A percentile compares a stretch with the other conserved stretches of the same genome.
Conservation (phyloP, 1,139 yeast genomes). For the Keqinozyma sinolaborantium region DNA sequence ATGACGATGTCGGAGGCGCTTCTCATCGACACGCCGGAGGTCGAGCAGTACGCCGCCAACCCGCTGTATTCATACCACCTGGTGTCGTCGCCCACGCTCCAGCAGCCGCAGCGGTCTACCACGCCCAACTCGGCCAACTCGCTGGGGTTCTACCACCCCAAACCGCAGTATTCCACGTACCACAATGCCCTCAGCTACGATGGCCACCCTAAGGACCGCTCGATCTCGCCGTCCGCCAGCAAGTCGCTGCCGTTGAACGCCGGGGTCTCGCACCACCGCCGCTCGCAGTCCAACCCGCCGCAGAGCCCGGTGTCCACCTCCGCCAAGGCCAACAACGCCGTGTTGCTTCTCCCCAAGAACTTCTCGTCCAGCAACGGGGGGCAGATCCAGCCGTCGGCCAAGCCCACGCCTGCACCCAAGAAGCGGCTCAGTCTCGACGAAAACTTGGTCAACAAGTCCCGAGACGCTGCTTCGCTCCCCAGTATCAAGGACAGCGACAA, state of each 20-base stretch:
- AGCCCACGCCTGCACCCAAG: slow-evolving; percentile 10
- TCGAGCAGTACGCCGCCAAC: not conserved
- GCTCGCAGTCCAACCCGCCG: slow-evolving; percentile 35
- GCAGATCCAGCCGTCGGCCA: slow-evolving; percentile 1
- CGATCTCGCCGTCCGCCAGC: slow-evolving; percentile 25
- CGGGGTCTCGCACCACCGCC: slow-evolving; percentile 19
- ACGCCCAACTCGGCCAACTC: slow-evolving; percentile 13
- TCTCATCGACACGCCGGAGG: slow-evolving; percentile 44
- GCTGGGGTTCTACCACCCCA: slow-evolving; percentile 19
- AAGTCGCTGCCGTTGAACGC: slow-evolving; percentile 14
- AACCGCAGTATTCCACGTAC: slow-evolving; percentile 19
- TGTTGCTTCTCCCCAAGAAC: slow-evolving; percentile 43
- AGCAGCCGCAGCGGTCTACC: slow-evolving; percentile 11
- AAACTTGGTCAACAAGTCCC: slow-evolving; percentile 14
- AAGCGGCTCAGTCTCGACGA: slow-evolving; percentile 33
- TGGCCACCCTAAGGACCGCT: slow-evolving; percentile 19
- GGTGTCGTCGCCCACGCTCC: slow-evolving; percentile 9
- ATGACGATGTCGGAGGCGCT: slow-evolving; percentile 70
- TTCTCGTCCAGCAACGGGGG: slow-evolving; percentile 23
- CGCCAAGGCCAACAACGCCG: slow-evolving; percentile 26
- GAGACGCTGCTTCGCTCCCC: slow-evolving; percentile 6
- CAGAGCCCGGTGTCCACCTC: slow-evolving; percentile 10
- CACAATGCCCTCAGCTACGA: slow-evolving; percentile 9
- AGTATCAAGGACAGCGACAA: not conserved
- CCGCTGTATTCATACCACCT: slow-evolving; percentile 1